Base-by-base conservation (phyloP, 257 asterid species). In the Avicennia marina region DNA sequence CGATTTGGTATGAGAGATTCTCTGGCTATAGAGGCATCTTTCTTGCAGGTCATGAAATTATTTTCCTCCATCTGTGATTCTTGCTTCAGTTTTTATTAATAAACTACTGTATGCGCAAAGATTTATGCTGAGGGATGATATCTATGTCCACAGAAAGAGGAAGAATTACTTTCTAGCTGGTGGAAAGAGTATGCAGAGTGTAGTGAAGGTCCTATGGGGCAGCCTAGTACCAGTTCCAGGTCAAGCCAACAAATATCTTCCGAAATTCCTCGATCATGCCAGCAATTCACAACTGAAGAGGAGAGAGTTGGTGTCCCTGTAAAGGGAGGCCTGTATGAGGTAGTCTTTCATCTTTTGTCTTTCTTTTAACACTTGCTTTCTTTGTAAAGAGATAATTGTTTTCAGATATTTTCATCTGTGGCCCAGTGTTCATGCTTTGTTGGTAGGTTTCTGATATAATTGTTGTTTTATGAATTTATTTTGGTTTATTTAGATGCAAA, bases 231-330 rank as follows among this genome's bases (percentile, higher is more conserved):
- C 4, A 16, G 4, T 55, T 73, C 84, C 58, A 67, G 42, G 48
- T 27, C 73, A 19, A 73, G 26, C 72, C 58, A 65, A 42, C 70
- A 61, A 21, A 62, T 69, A 44, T 66, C 84, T 53, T 48, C 73
- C 3, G 85, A 66, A 67, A 69, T 49, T 64, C 73, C 65, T 41
- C 60, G 60, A 38, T 64, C 79, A 10, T 33, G 59, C 60, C 70
- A 71, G 45, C 74, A 56, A 51, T 70, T 71, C 61, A 63, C 74
- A 16, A 47, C 53, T 42, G 98, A 86, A 73, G 97, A 80, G 73
- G 97, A 89, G 78, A 83, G 98, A 80, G 97, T 89, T 25, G 98
- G 98, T 68, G 97, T 89, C 46, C 98, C 98, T 39, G 97, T 93
- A 53, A 93, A 93, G 64, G 97, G 98, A 64, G 97, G 98, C 17